Percentiles rank a stretch among this genome's conserved stretches.
Evolutionary conservation across 2,329 filamentous ascomycete species (phyloP).

Genomic region (Sclerotinia glacialis): DNA sequence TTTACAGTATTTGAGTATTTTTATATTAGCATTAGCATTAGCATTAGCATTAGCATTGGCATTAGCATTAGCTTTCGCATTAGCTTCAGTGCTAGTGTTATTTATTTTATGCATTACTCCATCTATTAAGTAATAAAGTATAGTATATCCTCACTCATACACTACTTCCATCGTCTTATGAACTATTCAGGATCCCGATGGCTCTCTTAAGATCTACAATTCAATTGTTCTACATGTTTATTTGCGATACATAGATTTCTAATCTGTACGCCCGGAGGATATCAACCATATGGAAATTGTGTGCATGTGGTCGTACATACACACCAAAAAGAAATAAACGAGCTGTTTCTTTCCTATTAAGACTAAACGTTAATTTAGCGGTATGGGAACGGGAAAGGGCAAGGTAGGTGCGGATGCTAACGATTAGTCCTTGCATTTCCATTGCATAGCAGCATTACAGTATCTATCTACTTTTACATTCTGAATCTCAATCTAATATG

Average conservation of each 20-base stretch:
- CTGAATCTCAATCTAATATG: constrained; percentile 7
- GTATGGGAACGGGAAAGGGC: constrained; percentile 29
- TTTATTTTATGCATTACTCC: neutral
- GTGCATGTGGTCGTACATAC: constrained; percentile 2
- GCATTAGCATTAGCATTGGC: neutral
- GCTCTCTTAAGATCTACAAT: neutral
- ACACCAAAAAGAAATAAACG: neutral
- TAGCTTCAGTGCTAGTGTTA: neutral
- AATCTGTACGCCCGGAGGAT: constrained; percentile 11
- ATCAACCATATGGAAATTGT: constrained; percentile 18
- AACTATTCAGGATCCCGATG: neutral
- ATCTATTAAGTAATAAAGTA: neutral
- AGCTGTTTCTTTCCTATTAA: neutral
- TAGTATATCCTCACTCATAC: constrained; percentile 1
- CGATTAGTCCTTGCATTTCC: constrained; percentile 25
- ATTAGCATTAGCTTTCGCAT: neutral
- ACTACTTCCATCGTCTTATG: neutral
- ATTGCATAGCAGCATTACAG: constrained; percentile 16
- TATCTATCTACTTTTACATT: constrained; percentile 1
- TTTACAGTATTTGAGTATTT: neutral
- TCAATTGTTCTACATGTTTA: constrained; percentile 2
- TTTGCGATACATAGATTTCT: constrained; percentile 8
- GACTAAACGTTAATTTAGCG: neutral
- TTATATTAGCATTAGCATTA: neutral
- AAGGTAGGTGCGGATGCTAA: constrained; percentile 37